Base-by-base conservation (phyloP, 176 grass and related monocot genomes). In the Musa schizocarpa region DNA sequence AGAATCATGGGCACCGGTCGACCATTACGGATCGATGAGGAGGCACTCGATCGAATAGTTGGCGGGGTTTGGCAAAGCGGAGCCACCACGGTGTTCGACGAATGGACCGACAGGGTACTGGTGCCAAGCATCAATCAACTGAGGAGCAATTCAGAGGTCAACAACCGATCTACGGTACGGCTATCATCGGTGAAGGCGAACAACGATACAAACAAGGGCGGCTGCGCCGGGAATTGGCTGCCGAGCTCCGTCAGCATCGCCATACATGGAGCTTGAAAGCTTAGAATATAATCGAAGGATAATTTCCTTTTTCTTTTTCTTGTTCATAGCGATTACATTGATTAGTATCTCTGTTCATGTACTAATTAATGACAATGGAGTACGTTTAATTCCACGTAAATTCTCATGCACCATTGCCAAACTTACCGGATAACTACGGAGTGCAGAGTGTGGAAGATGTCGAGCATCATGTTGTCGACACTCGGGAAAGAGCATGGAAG, bases 11-110 rank as follows among this genome's bases (percentile, higher is more conserved):
- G 85, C n/a, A 54, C 68, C 54, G 53, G 76, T 8, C 79, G 48
- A 51, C 89, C 83, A 25, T 80, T 99, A 65, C 82, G 71, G 82
- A 78, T 99, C 9, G 87, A 99, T 72, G 91, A 99, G 48, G 91
- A 95, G 65, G 87, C 86, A 25, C 78, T 95, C 54, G 96, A 99
- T 83, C 73, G 68, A 56, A 89, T 99, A 58, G 79, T 82, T 56
- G 75, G 87, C 5, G 85, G 84, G 7, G 2, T 83, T 67, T 99
- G 96, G 88, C 70, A 89, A 2, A 74, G 82, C 3, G 86, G 88
- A 9, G 83, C 85, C 29, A 86, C 83, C 83, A 83, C 12, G 81
- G 81, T 19, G 73, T 77, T 99, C 22, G 91, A 89, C 65, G 96
- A 88, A 43, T 99, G 91, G 96, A 79, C 87, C 0, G 81, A 84